Evolutionary conservation across 805 yeast species (phyloP).

Genomic region (Candida xiaguanensis): DNA sequence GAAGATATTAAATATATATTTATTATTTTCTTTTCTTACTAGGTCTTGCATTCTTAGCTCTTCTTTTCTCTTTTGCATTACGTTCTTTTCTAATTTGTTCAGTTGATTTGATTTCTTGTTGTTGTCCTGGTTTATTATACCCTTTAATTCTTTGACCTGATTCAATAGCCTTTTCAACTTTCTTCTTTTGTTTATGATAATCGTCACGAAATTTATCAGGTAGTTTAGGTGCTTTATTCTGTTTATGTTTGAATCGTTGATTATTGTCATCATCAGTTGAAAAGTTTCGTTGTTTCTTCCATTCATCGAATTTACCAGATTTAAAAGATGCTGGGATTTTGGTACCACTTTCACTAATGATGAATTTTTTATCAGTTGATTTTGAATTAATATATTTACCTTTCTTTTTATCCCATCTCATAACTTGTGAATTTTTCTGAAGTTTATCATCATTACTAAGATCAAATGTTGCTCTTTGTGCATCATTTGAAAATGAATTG

Average conservation of each 20-base stretch:
- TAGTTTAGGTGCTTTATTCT: conserved; percentile 72
- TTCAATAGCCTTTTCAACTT: conserved; percentile 75
- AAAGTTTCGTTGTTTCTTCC: conserved; percentile 74
- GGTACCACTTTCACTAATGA: conserved; percentile 93
- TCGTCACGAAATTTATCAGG: conserved; percentile 94
- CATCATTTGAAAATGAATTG: conserved; percentile 74
- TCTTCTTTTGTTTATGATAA: conserved; percentile 74
- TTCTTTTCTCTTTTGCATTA: conserved; percentile 61
- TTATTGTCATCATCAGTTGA: conserved; percentile 48
- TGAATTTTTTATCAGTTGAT: conserved; percentile 79
- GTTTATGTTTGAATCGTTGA: conserved; percentile 66
- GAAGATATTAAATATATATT: conserved; percentile 17
- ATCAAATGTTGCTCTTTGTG: conserved; percentile 83
- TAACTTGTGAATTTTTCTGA: conserved; percentile 64
- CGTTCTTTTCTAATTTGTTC: conserved; percentile 80
- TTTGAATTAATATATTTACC: conserved; percentile 82
- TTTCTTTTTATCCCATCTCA: conserved; percentile 91
- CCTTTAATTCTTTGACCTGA: conserved; percentile 74
- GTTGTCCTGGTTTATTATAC: conserved; percentile 43
- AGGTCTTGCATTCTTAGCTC: conserved; percentile 86
- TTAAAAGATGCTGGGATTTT: conserved; percentile 86
- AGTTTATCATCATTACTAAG: conserved; percentile 73
- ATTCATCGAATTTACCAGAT: conserved; percentile 87
- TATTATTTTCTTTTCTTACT: conserved; percentile 19
- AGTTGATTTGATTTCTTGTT: conserved; percentile 59